Base-by-base conservation (phyloP, 2,329 filamentous ascomycete species). In the Xylaria sp. region DNA sequence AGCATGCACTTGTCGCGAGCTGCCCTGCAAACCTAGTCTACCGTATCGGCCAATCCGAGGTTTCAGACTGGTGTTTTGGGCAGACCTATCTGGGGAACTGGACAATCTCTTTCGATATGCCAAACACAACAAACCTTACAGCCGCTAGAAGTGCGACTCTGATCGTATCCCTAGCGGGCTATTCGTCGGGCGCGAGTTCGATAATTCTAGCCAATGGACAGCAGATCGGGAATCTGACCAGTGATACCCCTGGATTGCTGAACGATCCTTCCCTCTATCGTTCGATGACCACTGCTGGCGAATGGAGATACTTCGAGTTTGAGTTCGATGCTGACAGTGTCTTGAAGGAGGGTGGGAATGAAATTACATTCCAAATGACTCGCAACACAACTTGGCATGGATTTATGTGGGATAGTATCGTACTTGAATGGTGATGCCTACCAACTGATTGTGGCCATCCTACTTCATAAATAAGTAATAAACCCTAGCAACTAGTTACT, bases 51-150 rank as follows among this genome's bases (percentile, higher is more conserved):
- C 65, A 73, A 57, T 81, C 77, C 20, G 74, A 75, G 4, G 77
- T 77, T 1, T 71, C 74, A 0, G 84, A 87, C 65, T 87, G 85
- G 85, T 86, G 82, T 68, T 87, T 85, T 63, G 84, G 80, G 0
- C 84, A 85, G 68, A 82, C 81, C 3, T 75, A 76, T 37, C 65
- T 73, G 18, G 81, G 80, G 0, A 81, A 78, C 44, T 82, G 80
- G 80, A 77, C 76, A 8, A 76, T 82, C 25, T 66, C 74, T 9
- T 82, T 82, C 62, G 63, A 72, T 18, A 12, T 61, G 6, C 28
- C 39, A 8, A 39, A 41, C 6, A 32, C 25, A 6, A 18, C 50
- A 5, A 41, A 44, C 7, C 25, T 6, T 25, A 15, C 37, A 8
- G n/a, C 13, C 41, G 55, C 59, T 20, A 75, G 73, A 8, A 76